phyloP scores from a whole-genome alignment of 305 asterid species.

The Rubia peregrina region DNA sequence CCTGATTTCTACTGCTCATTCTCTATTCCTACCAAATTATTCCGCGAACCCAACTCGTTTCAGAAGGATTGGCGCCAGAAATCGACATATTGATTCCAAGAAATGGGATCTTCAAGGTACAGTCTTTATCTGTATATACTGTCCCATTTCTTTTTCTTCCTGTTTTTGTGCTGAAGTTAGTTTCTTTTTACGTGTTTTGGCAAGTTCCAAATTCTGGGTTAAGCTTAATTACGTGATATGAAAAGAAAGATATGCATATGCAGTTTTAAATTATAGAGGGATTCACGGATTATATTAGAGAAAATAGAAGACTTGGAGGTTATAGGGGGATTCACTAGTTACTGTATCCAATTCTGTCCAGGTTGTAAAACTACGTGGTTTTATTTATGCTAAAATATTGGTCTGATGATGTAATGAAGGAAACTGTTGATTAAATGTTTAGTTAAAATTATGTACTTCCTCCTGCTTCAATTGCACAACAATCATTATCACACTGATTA shows the following conservation, averaged over 20 bases:
- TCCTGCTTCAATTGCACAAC: too few species aligned
- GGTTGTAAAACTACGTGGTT: too few species aligned
- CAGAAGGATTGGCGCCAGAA: constrained; percentile 10
- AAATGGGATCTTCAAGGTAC: constrained; percentile 58
- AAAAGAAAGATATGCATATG: not conserved
- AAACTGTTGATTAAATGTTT: too few species aligned
- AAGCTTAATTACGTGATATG: not conserved
- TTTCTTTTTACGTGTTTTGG: not conserved
- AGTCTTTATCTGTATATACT: not conserved
- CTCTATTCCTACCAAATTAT: constrained; percentile 19
- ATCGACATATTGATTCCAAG: constrained; percentile 25
- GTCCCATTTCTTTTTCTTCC: not conserved
- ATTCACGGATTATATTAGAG: not conserved
- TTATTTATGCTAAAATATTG: too few species aligned
- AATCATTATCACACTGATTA: too few species aligned
- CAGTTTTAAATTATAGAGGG: not conserved
- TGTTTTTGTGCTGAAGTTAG: not conserved
- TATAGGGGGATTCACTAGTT: not conserved
- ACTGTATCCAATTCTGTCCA: too few species aligned
- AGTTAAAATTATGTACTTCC: too few species aligned
- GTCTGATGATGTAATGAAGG: too few species aligned
- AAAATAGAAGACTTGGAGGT: not conserved
- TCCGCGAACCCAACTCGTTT: constrained; percentile 20
- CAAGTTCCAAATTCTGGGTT: not conserved
- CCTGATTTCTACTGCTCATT: constrained; percentile 28